A percentile compares a stretch with the other conserved stretches of the same genome.
Evolutionary conservation across 2,329 filamentous ascomycete genomes (phyloP).

Genomic region (Colletotrichum cereale): DNA sequence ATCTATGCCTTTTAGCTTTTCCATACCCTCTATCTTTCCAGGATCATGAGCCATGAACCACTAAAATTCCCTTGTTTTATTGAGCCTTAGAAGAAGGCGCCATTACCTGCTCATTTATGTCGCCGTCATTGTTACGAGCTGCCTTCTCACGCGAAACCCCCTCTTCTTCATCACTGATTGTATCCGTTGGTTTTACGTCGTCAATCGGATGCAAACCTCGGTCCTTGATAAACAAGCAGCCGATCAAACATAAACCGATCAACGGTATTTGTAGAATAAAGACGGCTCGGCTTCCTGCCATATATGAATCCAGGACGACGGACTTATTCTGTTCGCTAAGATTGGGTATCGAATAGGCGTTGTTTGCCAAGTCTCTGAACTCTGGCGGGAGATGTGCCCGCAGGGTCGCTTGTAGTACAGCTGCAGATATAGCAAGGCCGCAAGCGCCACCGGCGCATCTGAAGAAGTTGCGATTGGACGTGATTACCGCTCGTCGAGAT

Average conservation of each 20-base stretch:
- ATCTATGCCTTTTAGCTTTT: not conserved
- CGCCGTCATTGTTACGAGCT: too few relatives aligned
- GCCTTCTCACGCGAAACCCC: not conserved
- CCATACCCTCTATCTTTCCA: not conserved
- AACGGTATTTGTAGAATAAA: conserved; percentile 69
- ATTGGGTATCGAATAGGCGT: conserved; percentile 47
- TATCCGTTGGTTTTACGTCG: not conserved
- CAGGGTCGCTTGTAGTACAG: conserved; percentile 55
- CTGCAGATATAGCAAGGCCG: conserved; percentile 69
- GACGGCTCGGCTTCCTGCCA: conserved; percentile 64
- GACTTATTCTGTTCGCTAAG: conserved; percentile 32
- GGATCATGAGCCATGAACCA: not conserved
- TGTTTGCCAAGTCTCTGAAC: conserved; percentile 45
- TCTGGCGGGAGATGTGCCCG: conserved; percentile 44
- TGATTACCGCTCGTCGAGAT: conserved; percentile 70
- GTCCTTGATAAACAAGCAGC: conserved; percentile 65
- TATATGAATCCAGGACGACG: conserved; percentile 57
- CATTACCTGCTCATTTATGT: not conserved
- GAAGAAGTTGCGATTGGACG: conserved; percentile 73
- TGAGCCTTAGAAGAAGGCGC: too few relatives aligned
- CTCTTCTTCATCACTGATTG: conserved; percentile 20
- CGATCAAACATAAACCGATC: conserved; percentile 62
- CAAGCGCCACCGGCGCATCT: conserved; percentile 69
- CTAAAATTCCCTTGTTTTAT: not conserved
- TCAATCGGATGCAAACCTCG: conserved; percentile 55